These are phyloP conservation scores for Trichosporon coremiiforme DNA, from an alignment of 1,284 basidiomycete genomes.

Conservation along the genomic window DNA sequence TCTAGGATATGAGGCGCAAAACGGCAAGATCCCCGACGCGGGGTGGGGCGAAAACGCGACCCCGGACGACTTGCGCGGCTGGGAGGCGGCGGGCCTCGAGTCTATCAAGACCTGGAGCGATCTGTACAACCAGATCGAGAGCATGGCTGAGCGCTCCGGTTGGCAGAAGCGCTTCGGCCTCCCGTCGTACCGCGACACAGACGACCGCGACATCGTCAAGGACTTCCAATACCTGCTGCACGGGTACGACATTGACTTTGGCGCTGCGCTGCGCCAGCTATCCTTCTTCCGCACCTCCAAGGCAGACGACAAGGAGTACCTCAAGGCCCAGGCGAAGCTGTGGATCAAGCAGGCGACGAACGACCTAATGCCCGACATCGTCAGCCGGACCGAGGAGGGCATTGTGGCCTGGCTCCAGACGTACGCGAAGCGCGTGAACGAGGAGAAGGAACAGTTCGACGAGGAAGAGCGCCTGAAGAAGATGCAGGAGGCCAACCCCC, in stretches of 20 bases:
- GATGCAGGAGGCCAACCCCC: slow-evolving; percentile 67
- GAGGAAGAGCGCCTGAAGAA: slow-evolving; percentile 46
- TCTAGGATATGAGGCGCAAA: slow-evolving; percentile 69
- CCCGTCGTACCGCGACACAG: slow-evolving; percentile 58
- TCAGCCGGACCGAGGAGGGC: slow-evolving; percentile 58
- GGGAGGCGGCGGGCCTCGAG: slow-evolving; percentile 64
- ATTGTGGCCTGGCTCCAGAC: slow-evolving; percentile 69
- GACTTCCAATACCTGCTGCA: slow-evolving; percentile 71
- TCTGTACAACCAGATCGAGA: slow-evolving; percentile 63
- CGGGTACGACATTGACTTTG: slow-evolving; percentile 76
- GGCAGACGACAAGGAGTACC: slow-evolving; percentile 36
- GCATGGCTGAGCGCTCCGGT: slow-evolving; percentile 64
- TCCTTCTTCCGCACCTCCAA: slow-evolving; percentile 64
- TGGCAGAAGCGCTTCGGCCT: slow-evolving; percentile 81
- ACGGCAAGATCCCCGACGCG: slow-evolving; percentile 61
- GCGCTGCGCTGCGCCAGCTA: slow-evolving; percentile 73
- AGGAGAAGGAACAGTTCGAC: slow-evolving; percentile 30
- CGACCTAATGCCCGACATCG: slow-evolving; percentile 59
- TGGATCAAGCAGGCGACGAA: slow-evolving; percentile 60
- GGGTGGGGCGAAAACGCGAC: slow-evolving; percentile 70
- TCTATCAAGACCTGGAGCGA: slow-evolving; percentile 60
- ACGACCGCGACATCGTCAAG: slow-evolving; percentile 66
- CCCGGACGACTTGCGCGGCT: slow-evolving; percentile 65
- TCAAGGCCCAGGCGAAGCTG: slow-evolving; percentile 60
- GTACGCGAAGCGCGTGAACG: slow-evolving; percentile 66